Evolutionary conservation across 495 filamentous ascomycete species (phyloP).

Genomic region (Penicillium psychrofluorescens): DNA sequence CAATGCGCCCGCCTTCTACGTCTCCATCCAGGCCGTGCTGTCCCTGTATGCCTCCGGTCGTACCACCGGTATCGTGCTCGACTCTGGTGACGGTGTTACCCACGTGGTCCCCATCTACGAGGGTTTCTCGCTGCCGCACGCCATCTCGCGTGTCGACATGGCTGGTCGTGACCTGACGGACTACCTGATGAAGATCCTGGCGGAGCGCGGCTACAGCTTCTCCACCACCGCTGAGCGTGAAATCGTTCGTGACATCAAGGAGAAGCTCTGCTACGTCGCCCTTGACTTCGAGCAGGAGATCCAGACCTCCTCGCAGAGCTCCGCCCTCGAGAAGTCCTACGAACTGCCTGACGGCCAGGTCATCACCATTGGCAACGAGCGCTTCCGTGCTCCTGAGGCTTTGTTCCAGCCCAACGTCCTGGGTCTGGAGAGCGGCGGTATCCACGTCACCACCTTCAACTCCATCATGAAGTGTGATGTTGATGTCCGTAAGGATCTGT

Average conservation of each 20-base stretch:
- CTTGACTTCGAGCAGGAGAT: constrained; percentile 99
- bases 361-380: constrained; percentile 99
- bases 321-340: constrained; percentile 98
- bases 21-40: constrained; percentile 98
- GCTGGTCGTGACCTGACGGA: constrained; percentile 99
- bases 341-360: constrained; percentile 99
- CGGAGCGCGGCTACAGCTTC: constrained; percentile 98
- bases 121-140: constrained; percentile 98
- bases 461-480: constrained; percentile 99
- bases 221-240: constrained; percentile 99
- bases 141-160: constrained; percentile 99
- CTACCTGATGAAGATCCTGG: constrained; percentile 99
- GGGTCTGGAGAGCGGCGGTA: constrained; percentile 95
- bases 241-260: constrained; percentile 99
- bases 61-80: constrained; percentile 99
- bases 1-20: constrained; percentile 99
- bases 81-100: constrained; percentile 99
- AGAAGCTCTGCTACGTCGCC: constrained; percentile 99
- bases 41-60: constrained; percentile 99
- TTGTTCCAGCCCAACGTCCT: constrained; percentile 98
- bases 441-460: constrained; percentile 99
- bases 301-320: constrained; percentile 97
- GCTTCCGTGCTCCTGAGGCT: constrained; percentile 98
- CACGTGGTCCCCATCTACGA: constrained; percentile 99
- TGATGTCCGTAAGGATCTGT: constrained; percentile 98